Evolutionary conservation across 805 yeast species (phyloP).

Genomic region (Zygosaccharomyces bisporus): DNA sequence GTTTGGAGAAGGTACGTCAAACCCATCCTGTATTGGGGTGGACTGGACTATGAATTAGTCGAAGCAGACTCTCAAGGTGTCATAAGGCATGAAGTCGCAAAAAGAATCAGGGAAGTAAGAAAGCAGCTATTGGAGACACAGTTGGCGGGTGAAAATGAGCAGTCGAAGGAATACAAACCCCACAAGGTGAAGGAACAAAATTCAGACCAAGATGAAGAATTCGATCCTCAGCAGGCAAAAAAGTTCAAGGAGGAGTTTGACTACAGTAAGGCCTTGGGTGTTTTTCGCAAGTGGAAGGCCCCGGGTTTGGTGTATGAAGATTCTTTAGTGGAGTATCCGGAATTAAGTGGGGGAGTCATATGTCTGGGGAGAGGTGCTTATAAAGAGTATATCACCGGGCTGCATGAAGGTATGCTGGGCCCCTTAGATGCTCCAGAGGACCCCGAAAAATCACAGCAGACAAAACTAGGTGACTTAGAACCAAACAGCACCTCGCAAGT

Average conservation of each 20-base stretch:
- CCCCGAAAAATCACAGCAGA: neutral
- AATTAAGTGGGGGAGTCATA: conserved; percentile 74
- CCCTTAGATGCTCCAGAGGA: conserved; percentile 59
- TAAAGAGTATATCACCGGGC: conserved; percentile 84
- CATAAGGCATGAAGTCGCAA: conserved; percentile 77
- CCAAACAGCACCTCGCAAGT: neutral
- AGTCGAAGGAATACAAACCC: conserved; percentile 16
- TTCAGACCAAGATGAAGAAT: conserved; percentile 20
- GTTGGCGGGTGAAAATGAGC: conserved; percentile 18
- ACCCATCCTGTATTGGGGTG: conserved; percentile 80
- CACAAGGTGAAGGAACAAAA: conserved; percentile 11
- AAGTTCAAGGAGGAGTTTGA: conserved; percentile 35
- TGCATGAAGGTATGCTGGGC: conserved; percentile 93
- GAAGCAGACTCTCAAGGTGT: conserved; percentile 86
- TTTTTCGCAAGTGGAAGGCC: conserved; percentile 41
- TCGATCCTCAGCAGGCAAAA: conserved; percentile 25
- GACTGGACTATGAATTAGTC: conserved; percentile 74
- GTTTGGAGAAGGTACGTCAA: conserved; percentile 77
- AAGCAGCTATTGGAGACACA: conserved; percentile 39
- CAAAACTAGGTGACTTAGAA: neutral
- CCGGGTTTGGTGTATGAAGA: conserved; percentile 43
- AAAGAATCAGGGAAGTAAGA: conserved; percentile 69
- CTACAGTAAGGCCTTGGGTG: conserved; percentile 52
- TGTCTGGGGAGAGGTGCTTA: conserved; percentile 95
- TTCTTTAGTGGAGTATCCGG: conserved; percentile 42